Base-by-base conservation (phyloP, 2,329 filamentous ascomycete species). In the Penicillium sp. region DNA sequence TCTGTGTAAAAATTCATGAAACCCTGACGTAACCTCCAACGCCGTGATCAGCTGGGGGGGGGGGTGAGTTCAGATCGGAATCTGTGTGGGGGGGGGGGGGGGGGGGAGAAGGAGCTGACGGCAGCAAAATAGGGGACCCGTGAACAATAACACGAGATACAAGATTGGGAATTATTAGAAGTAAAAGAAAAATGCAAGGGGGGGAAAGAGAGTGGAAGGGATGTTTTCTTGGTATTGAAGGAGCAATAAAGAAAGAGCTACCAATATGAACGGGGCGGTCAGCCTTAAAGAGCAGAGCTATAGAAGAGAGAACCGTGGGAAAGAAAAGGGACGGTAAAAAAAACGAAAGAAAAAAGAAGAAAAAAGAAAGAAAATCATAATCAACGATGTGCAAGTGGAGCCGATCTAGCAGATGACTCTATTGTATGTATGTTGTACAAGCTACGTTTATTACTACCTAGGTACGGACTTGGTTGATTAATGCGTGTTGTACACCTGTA, bases 251-350 rank as follows among this genome's bases (percentile, higher is more conserved):
- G 51, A 29, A 9, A 10, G 5, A 39, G 19, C 9, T 11, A 16
- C 29, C 2, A n/a, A 29, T 9, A 29, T 30, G 27, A 40, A 48
- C 35, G 29, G 36, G 53, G 59, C 61, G 61, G 61, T 63, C 61
- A 64, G 60, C 60, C 60, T 61, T 64, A 62, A 58, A 57, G 34
- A 49, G 38, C 38, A 42, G 5, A 23, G 23, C 23, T 23, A 23
- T 23, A 23, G 23, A 23, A 23, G 23, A 23, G 23, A 23, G n/a
- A 23, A 40, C 19, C n/a, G 9, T 11, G 11, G 10, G 4, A 8
- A 16, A 36, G 29, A 43, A 18, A 18, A 32, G 8, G 5, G 3
- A 14, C 2, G 19, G 19, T 19, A 32, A 23, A 16, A 32, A 32
- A 18, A 7, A 19, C 18, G 11, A 32, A 34, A 16, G 8, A 35